Evolutionary conservation across 2,329 filamentous ascomycete species (phyloP), one percentile per base, ranked within the genome.

Genomic region (Verticillium zaregamsianum): DNA sequence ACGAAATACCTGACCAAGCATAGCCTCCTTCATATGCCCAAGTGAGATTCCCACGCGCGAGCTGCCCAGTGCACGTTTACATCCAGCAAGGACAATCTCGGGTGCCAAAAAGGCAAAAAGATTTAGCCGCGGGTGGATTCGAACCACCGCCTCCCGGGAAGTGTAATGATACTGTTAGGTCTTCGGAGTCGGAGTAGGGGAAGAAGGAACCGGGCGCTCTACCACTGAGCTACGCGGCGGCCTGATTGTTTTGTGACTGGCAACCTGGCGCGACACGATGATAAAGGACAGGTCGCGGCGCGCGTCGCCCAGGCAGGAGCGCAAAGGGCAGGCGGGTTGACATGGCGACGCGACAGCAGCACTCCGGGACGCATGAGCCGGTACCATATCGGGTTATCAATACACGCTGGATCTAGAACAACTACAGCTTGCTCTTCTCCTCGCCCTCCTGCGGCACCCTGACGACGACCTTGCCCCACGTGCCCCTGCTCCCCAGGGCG

Each of bases 391-490:
- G 37, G 37, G 37, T 28, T 59, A 57, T 56, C 25, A 59, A 28
- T 55, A 54, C 40, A 40, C 37, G 9, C 33, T 35, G 7, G 37
- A 15, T 40, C 37, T 15, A 12, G 15, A 20, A 17, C n/a, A 20
- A 45, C 59, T 67, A 88, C 71, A 88, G 68, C 73, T 84, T 86
- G 68, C 81, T 85, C 73, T 84, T 86, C 67, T 80, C 85, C 65
- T 81, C 79, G 7, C 80, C 82, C 55, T 86, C 82, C 68, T 93
- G 90, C 1, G 90, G 88, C 52, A 98, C 81, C 76, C 92, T 92
- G 23, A 97, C 89, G 1, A 97, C 92, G 0, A 98, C 94, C 82
- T 98, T 98, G 0, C 94, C 94, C 94, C 94, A 98, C 1, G 93
- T 97, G 58, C 90, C 91, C 63, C 94, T 82, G 1, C 86, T 86